Evolutionary conservation across 192 early-diverging fungal genomes (phyloP).

Genomic region (Entophlyctis luteolus): DNA sequence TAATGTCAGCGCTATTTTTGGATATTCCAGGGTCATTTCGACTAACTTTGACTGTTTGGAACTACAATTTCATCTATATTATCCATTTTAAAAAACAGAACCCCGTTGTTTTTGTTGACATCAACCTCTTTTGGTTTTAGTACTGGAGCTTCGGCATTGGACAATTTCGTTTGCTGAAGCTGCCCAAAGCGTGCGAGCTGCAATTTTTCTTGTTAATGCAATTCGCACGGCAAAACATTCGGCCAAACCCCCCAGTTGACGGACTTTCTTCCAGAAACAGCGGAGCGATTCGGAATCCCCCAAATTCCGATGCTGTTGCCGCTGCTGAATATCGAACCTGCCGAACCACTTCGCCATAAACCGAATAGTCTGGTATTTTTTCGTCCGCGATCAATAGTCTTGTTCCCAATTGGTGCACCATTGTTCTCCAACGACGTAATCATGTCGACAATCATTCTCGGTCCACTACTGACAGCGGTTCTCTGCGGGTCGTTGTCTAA

Average conservation of each 20-base stretch:
- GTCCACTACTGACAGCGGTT: not conserved
- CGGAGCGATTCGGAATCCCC: no score
- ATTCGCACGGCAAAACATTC: no score
- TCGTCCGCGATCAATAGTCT: not conserved
- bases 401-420: not conserved
- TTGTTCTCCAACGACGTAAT: not conserved
- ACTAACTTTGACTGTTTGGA: slow-evolving; percentile 15
- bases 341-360: not conserved
- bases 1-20: no score
- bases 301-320: no score
- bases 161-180: slow-evolving; percentile 16
- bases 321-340: not conserved
- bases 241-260: slow-evolving; percentile 22
- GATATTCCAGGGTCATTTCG: no score
- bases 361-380: not conserved
- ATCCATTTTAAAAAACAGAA: slow-evolving; percentile 14
- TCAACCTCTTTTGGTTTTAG: not conserved
- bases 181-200: slow-evolving; percentile 7
- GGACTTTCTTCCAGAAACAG: no score
- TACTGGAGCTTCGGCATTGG: slow-evolving; percentile 7
- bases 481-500: not conserved
- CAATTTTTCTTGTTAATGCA: not conserved
- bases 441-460: not conserved
- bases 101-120: slow-evolving; percentile 2
- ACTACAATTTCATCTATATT: not conserved